Percentiles rank a stretch among this genome's conserved stretches.
phyloP scores from a whole-genome alignment of 331 rosid genomes.

The Pyracantha coccinea region DNA sequence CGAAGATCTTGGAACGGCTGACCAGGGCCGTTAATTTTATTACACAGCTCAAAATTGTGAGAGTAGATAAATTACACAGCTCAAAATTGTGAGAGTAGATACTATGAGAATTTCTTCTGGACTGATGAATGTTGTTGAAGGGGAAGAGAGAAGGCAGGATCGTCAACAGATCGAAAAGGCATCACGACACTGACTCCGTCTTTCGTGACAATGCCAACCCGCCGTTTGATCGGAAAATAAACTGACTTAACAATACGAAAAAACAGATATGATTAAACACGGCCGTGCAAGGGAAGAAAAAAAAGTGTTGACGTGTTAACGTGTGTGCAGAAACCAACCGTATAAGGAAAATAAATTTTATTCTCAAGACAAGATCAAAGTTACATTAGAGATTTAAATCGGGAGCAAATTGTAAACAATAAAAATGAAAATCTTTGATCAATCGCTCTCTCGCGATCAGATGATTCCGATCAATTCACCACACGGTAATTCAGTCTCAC shows the following conservation, averaged over 20 bases:
- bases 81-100: not conserved
- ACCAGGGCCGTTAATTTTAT: too few relatives aligned
- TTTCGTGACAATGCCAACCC: not conserved
- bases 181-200: constrained; percentile 5
- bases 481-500: constrained; percentile 58
- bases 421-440: not conserved
- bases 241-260: not conserved
- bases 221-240: not conserved
- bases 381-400: not conserved
- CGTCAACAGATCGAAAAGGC: not conserved
- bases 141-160: not conserved
- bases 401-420: not conserved
- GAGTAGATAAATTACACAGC: not conserved
- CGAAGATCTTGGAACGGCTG: constrained; percentile 1
- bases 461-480: constrained; percentile 23
- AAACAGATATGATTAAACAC: not conserved
- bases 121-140: not conserved
- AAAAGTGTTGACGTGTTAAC: too few relatives aligned
- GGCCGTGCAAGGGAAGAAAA: too few relatives aligned
- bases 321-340: not conserved
- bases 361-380: not conserved
- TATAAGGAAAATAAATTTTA: not conserved
- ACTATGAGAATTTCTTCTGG: constrained; percentile 1
- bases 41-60: not conserved
- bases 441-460: not conserved